A percentile compares a stretch with the other conserved stretches of the same genome.
phyloP scores from a whole-genome alignment of 495 filamentous ascomycete species.

The Rostrohypoxylon terebratum region DNA sequence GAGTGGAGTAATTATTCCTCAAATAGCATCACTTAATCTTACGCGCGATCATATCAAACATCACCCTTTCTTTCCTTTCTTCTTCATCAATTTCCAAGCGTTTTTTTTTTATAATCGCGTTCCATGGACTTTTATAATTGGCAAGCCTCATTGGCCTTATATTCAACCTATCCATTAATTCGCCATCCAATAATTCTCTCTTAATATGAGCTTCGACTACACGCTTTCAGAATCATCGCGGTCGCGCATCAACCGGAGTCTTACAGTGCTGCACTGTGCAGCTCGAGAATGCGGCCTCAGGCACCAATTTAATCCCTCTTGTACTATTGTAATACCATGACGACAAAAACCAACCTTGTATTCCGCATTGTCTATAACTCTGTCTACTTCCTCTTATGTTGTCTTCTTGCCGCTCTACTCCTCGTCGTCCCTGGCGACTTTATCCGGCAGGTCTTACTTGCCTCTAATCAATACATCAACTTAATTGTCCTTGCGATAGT shows the following conservation, averaged over 20 bases:
- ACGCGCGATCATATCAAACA: conserved; percentile 27
- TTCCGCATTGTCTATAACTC: conserved; percentile 85
- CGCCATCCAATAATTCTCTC: conserved; percentile 22
- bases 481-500: conserved; percentile 84
- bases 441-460: conserved; percentile 79
- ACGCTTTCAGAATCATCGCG: conserved; percentile 22
- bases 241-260: conserved; percentile 36
- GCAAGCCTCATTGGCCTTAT: conserved; percentile 5
- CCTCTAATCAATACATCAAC: conserved; percentile 72
- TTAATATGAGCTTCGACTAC: conserved; percentile 41
- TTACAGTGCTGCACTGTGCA: conserved; percentile 25
- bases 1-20: conserved; percentile 15
- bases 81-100: conserved; percentile 16
- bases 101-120: conserved; percentile 1
- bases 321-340: conserved; percentile 34
- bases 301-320: conserved; percentile 17
- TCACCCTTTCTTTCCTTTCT: conserved; percentile 25
- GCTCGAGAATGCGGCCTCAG: conserved; percentile 24
- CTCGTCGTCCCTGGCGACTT: conserved; percentile 85
- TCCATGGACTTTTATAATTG: conserved; percentile 22
- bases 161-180: conserved; percentile 9
- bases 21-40: conserved; percentile 31
- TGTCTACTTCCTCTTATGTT: conserved; percentile 79
- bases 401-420: conserved; percentile 77
- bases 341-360: conserved; percentile 55